Base-by-base conservation (phyloP, 306 rosid species). In the Quercus cerris region DNA sequence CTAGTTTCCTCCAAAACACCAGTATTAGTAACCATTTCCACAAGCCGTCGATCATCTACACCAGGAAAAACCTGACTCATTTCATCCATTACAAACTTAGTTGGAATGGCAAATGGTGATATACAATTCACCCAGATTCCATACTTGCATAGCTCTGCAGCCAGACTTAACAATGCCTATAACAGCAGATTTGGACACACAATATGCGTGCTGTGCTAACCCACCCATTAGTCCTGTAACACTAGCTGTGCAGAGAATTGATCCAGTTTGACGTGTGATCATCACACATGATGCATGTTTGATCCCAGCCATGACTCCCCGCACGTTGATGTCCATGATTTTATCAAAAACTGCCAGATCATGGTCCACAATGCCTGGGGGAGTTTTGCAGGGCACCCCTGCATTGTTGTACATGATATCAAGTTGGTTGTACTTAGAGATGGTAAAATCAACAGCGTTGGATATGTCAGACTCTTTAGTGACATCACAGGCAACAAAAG, bases 391-490 rank as follows among this genome's bases (percentile, higher is more conserved):
- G 76, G 98, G 81, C 28, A 90, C 82, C 14, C 99, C 99, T 3
- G 98, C 98, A 81, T 95, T 95, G 73, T 82, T 83, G 87, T 89
- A 85, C 98, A 93, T 93, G 73, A 91, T 89, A 78, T 95, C 99
- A 68, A 95, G 97, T 22, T 81, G 86, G 75, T 80, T 83, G 85
- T 90, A 78, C 71, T 86, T 67, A 33, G 91, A 81, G 71, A 89
- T 56, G 19, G 94, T 84, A 41, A 87, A 95, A 86, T 95, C 97
- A n/a, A 91, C 89, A 3, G 96, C 99, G 5, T 56, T 78, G 11
- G 99, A 86, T 74, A 95, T 73, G 76, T 92, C 91, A 6, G 94
- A 78, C 70, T 95, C 99, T 77, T 89, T 81, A 0, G 93, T 84
- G 17, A 91, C 99, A 64, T 95, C 97, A 17, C 99, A 93, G 2